Conservation (phyloP, 2,329 filamentous ascomycete genomes). For the Tolypocladium endophyticum region DNA sequence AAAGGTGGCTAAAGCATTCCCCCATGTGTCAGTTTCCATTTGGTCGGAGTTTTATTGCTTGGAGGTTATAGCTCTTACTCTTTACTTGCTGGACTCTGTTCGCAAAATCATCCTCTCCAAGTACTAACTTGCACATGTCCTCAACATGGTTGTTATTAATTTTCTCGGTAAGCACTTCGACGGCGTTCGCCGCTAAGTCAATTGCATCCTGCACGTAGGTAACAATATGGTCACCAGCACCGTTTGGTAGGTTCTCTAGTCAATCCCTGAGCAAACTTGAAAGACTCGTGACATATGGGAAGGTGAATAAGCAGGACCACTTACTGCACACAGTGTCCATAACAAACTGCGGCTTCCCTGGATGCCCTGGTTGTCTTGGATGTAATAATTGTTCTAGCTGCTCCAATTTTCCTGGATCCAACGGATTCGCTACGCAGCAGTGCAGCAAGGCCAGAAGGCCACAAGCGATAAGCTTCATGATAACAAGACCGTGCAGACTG, state of each 20-base stretch:
- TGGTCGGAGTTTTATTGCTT: neutral
- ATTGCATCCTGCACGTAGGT: neutral
- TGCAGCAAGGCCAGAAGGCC: neutral
- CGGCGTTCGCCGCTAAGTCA: neutral
- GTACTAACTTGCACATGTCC: neutral
- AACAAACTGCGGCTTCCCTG: neutral
- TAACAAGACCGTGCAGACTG: neutral
- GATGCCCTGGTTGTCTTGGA: neutral
- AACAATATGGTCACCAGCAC: neutral
- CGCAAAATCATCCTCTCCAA: neutral
- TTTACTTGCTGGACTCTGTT: neutral
- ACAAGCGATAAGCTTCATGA: neutral
- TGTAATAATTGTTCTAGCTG: neutral
- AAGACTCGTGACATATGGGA: neutral
- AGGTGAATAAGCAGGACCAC: neutral
- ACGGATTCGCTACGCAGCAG: neutral
- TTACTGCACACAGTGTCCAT: neutral
- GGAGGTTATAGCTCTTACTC: neutral
- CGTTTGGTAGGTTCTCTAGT: neutral
- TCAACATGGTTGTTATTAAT: neutral
- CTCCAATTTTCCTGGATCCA: neutral
- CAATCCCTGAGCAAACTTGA: neutral
- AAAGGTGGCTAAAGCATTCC: neutral
- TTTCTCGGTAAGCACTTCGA: neutral
- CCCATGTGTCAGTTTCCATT: neutral